phyloP scores from a whole-genome alignment of 352 stramenopile genomes.

The Globisporangium heterothallicum region DNA sequence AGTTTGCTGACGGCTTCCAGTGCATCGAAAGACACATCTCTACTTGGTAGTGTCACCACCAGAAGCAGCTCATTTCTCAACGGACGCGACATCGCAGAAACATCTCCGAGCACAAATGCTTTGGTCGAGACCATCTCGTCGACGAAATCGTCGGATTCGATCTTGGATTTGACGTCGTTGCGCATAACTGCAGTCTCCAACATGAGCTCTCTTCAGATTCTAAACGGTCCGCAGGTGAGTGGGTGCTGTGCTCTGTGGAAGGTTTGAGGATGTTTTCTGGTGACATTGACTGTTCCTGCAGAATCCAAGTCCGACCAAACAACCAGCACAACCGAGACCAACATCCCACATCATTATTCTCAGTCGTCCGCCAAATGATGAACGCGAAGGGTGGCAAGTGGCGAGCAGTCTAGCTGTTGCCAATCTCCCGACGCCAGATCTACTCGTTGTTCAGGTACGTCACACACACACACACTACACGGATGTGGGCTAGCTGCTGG shows the following conservation, averaged over 20 bases:
- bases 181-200: conserved; percentile 23
- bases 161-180: conserved; percentile 36
- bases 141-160: conserved; percentile 5
- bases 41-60: not conserved
- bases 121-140: conserved; percentile 4
- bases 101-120: not conserved
- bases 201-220: conserved; percentile 32
- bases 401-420: conserved; percentile 18
- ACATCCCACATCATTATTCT: conserved; percentile 24
- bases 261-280: not conserved
- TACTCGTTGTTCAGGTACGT: conserved; percentile 47
- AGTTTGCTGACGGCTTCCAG: not conserved
- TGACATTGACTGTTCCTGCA: not conserved
- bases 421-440: conserved; percentile 27
- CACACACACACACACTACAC: too few species aligned
- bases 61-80: not conserved
- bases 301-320: conserved; percentile 1
- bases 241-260: not conserved
- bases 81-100: not conserved
- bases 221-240: conserved; percentile 11
- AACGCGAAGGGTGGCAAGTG: conserved; percentile 18
- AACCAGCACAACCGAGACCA: conserved; percentile 8
- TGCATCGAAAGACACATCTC: not conserved
- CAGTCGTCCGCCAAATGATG: conserved; percentile 5
- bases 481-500: too few species aligned